A percentile compares a stretch with the other conserved stretches of the same genome.
Evolutionary conservation across 139 green algal species (phyloP).

Genomic region (Yamagishiella unicocca): DNA sequence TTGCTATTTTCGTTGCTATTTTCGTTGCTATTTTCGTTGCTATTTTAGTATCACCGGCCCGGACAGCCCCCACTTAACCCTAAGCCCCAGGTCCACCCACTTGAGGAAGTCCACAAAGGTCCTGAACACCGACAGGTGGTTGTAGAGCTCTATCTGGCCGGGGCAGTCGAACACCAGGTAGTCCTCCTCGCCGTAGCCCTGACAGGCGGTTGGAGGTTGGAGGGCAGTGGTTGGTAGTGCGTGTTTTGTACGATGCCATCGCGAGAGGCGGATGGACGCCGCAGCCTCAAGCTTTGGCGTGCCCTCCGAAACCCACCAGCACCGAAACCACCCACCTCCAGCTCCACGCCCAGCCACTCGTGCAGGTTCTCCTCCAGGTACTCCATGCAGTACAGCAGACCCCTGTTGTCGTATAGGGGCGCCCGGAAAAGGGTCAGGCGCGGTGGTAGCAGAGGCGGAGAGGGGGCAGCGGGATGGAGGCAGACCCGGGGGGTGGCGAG

Average conservation of each 20-base stretch:
- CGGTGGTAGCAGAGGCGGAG: no score
- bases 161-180: conserved; percentile 98
- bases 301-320: no score
- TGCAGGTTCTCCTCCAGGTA: conserved; percentile 97
- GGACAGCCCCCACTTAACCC: no score
- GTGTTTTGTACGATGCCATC: no score
- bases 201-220: not conserved
- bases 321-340: conserved; percentile 87
- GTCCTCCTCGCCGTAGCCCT: conserved; percentile 95
- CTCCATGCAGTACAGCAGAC: conserved; percentile 99
- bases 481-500: no score
- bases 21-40: no score
- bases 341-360: conserved; percentile 92
- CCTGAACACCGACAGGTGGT: conserved; percentile 89
- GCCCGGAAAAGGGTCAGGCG: not conserved
- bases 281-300: not conserved
- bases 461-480: no score
- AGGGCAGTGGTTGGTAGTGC: no score
- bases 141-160: conserved; percentile 99
- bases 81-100: conserved; percentile 26
- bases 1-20: no score
- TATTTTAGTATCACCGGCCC: no score
- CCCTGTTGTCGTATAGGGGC: conserved; percentile 68
- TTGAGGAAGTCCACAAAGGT: conserved; percentile 91
- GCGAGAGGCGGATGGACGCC: not conserved